phyloP scores from a whole-genome alignment of 768 basidiomycete species.

The Cyclocybe cylindracea region DNA sequence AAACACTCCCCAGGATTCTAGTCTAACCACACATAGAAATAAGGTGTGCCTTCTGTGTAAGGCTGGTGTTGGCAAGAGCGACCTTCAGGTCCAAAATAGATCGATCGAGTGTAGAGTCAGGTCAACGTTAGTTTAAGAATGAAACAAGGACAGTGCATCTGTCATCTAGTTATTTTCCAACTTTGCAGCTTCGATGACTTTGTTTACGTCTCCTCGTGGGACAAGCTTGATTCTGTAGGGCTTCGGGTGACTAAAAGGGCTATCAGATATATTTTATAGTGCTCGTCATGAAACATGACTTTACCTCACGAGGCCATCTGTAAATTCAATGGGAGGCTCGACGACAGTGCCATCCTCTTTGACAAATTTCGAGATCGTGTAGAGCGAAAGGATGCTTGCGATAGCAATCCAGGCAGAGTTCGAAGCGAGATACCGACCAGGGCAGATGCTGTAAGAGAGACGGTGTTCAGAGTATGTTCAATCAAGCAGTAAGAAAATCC shows the following conservation, averaged over 20 bases:
- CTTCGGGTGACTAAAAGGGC: slow-evolving; percentile 21
- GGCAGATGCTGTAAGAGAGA: slow-evolving; percentile 27
- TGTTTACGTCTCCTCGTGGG: no score
- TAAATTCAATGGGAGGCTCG: slow-evolving; percentile 21
- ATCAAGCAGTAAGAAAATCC: not conserved
- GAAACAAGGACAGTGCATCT: no score
- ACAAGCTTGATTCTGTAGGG: no score
- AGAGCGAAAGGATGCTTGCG: slow-evolving; percentile 26
- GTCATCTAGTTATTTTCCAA: no score
- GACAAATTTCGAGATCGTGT: slow-evolving; percentile 29
- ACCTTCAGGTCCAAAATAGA: no score
- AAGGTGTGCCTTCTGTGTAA: no score
- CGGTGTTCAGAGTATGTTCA: not conserved
- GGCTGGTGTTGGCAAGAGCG: no score
- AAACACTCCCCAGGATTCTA: no score
- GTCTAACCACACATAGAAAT: no score
- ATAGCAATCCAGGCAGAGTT: slow-evolving; percentile 32
- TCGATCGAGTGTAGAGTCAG: no score
- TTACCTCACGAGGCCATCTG: slow-evolving; percentile 24
- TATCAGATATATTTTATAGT: not conserved
- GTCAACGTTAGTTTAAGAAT: no score
- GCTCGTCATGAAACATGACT: not conserved
- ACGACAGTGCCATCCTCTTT: slow-evolving; percentile 27
- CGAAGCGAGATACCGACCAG: slow-evolving; percentile 35
- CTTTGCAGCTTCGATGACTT: no score